Percentiles rank a stretch among this genome's conserved stretches.
These are phyloP conservation scores for Alopecurus myosuroides DNA, from an alignment of 176 grass and related monocot species.

Conservation along the genomic window DNA sequence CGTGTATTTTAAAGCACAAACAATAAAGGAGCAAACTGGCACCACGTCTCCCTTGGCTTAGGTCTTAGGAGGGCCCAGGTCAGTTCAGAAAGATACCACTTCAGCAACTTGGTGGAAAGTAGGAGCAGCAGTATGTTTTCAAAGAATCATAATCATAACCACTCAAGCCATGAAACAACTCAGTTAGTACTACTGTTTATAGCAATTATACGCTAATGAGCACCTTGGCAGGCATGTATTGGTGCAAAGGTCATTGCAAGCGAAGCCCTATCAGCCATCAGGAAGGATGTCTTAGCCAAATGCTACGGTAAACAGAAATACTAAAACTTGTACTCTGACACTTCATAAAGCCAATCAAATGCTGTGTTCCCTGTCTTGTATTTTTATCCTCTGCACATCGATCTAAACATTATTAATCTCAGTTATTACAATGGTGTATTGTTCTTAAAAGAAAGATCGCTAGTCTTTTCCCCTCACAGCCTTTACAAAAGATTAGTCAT, in stretches of 20 bases:
- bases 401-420: not conserved
- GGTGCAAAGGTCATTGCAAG: conserved; percentile 92
- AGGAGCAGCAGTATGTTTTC: not conserved
- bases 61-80: not conserved
- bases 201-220: conserved; percentile 30
- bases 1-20: conserved; percentile 7
- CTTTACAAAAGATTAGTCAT: conserved; percentile 7
- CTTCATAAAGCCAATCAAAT: not conserved
- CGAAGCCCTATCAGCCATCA: conserved; percentile 87
- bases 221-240: conserved; percentile 80
- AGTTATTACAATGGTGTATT: not conserved
- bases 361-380: not conserved
- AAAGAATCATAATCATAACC: not conserved
- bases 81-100: not conserved
- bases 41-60: not conserved
- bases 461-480: not conserved
- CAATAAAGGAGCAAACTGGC: not conserved
- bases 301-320: conserved; percentile 78
- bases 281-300: conserved; percentile 98
- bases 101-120: conserved; percentile 6
- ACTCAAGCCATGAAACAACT: not conserved
- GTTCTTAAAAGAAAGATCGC: not conserved
- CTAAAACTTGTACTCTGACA: conserved; percentile 27
- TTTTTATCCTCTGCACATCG: not conserved
- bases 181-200: not conserved